Evolutionary conservation across 73 alveolate species (phyloP).

Genomic region (Symbiodinium natans): DNA sequence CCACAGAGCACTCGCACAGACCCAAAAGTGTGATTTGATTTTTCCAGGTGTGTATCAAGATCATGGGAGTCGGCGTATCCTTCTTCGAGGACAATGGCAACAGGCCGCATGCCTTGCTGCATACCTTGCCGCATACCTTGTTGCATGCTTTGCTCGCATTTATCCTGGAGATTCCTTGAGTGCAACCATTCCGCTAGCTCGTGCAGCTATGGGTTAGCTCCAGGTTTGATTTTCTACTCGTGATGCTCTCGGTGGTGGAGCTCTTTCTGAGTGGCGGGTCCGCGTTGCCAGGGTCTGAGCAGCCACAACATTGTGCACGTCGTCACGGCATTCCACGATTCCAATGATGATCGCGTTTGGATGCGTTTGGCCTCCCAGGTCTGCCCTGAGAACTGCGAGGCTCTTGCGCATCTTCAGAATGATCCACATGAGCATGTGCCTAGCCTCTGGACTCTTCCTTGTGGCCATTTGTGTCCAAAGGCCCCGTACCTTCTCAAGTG

Average conservation of each 20-base stretch:
- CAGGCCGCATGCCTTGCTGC: conserved; percentile 6
- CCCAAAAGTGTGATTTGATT: no score
- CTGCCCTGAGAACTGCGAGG: conserved; percentile 66
- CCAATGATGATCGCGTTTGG: neutral
- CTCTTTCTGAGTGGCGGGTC: conserved; percentile 82
- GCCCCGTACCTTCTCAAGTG: neutral
- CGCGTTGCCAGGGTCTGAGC: neutral
- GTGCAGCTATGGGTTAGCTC: neutral
- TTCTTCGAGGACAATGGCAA: conserved; percentile 83
- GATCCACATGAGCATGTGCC: conserved; percentile 87
- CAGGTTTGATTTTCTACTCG: conserved; percentile 75
- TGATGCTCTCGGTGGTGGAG: conserved; percentile 66
- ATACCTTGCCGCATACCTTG: no score
- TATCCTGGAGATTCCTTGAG: no score
- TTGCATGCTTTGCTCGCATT: no score
- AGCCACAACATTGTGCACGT: neutral
- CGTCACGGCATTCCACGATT: neutral
- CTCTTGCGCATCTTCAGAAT: conserved; percentile 50
- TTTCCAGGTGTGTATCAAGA: conserved; percentile 40
- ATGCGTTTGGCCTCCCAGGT: conserved; percentile 4
- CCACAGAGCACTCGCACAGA: no score
- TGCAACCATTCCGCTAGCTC: neutral
- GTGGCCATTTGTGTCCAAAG: neutral
- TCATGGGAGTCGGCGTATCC: conserved; percentile 74
- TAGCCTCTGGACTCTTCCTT: neutral